These are phyloP conservation scores for Panicum virgatum DNA, from an alignment of 202 grass and related monocot species.

Conservation along the genomic window DNA sequence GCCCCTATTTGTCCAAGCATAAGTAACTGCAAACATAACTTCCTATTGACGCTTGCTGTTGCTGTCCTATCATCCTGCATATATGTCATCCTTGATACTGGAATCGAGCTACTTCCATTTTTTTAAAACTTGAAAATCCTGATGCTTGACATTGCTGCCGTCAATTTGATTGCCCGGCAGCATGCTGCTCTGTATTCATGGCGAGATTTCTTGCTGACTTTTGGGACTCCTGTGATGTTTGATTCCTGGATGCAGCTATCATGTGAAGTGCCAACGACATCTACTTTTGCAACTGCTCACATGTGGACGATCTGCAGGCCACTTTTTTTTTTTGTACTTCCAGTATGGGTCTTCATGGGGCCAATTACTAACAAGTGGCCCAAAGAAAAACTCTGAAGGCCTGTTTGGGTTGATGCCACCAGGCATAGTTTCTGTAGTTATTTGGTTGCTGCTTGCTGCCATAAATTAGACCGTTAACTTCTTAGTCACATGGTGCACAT, in stretches of 20 bases:
- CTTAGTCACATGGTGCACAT: no score
- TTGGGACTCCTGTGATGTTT: neutral
- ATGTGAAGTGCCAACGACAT: neutral
- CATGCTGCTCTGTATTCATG: neutral
- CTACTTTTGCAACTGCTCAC: neutral
- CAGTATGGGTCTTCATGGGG: neutral
- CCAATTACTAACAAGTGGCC: neutral
- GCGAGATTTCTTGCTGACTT: constrained; percentile 8
- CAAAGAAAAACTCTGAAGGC: neutral
- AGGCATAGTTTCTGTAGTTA: no score
- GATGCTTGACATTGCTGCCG: neutral
- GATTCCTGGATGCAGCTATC: neutral
- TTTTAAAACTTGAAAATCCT: neutral
- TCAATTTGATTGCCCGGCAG: neutral
- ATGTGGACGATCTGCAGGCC: neutral
- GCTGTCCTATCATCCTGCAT: neutral
- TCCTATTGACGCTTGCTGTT: neutral
- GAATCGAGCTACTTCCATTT: no score
- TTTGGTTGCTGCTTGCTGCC: no score
- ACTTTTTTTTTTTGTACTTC: neutral
- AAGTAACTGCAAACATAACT: constrained; percentile 13
- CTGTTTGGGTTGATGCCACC: neutral
- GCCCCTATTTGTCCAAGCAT: neutral
- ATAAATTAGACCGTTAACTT: no score
- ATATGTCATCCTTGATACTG: no score